Evolutionary conservation across 345 rosid species (phyloP), one percentile per base, ranked within the genome.

Genomic region (Euphorbia tirucalli): DNA sequence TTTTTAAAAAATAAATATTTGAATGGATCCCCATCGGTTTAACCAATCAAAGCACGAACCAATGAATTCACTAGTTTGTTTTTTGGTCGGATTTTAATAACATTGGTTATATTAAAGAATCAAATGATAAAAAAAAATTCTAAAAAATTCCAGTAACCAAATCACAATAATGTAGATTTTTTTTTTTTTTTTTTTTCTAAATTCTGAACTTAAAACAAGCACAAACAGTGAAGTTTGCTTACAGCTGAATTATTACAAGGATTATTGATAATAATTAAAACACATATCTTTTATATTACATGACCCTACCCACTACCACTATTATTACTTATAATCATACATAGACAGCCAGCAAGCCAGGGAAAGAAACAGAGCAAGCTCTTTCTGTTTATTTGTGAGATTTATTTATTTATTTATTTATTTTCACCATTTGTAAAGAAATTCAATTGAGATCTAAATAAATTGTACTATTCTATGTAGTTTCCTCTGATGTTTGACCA

Each of bases 221-320:
- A 32, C 25, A 50, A 35, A 18, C 32, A 48, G 31, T 15, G 25
- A 19, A 64, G 9, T 66, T 35, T 71, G 61, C 52, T 64, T 54
- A 57, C 63, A 44, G 14, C 43, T 31, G 37, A 61, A 69, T 66
- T 70, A 69, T 69, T 76, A 65, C 64, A 72, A 30, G 71, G 65
- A 64, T 43, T 63, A 35, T n/a, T n/a, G n/a, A n/a, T 28, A 69
- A 56, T 22, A 1, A 22, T 31, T 37, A 66, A 65, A 74, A 7
- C 19, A 52, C 64, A 73, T n/a, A n/a, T 62, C 71, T 55, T n/a
- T 64, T 31, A 58, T 3, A 0, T 13, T 13, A 46, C 52, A 46
- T 1, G 19, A 46, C 52, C 19, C 25, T 31, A 37, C 11, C n/a
- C 13, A 35, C 66, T 61, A 35, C 11, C 7, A 18, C 4, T 7